Percentiles rank a stretch among this genome's conserved stretches.
Evolutionary conservation across 2,329 filamentous ascomycete genomes (phyloP).

Genomic region (Pseudodiploospora longispora): DNA sequence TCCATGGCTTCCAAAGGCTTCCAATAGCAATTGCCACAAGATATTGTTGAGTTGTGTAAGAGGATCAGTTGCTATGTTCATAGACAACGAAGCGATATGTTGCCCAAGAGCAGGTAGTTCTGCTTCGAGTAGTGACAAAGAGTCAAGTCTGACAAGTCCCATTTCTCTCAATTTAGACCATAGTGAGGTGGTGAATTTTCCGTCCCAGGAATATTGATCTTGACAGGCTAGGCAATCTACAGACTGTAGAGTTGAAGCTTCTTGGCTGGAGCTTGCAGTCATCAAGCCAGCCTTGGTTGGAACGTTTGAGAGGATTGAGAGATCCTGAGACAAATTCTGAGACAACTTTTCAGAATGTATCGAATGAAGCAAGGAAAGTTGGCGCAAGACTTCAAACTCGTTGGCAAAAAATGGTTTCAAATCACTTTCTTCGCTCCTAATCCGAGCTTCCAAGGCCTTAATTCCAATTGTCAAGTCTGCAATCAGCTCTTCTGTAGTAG

Average conservation of each 20-base stretch:
- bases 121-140: conserved; percentile 54
- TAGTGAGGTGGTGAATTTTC: conserved; percentile 35
- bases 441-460: conserved; percentile 38
- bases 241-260: conserved; percentile 35
- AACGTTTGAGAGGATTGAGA: conserved; percentile 37
- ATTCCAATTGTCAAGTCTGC: conserved; percentile 43
- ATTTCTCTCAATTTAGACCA: conserved; percentile 47
- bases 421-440: conserved; percentile 32
- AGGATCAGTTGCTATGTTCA: conserved; percentile 42
- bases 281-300: conserved; percentile 26
- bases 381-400: conserved; percentile 51
- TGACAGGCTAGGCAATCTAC: conserved; percentile 39
- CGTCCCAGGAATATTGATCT: conserved; percentile 30
- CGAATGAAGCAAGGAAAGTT: conserved; percentile 38
- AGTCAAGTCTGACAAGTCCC: conserved; percentile 46
- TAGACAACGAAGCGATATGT: conserved; percentile 42
- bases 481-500: conserved; percentile 39
- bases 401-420: conserved; percentile 42
- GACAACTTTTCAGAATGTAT: conserved; percentile 1
- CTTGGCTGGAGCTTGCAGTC: conserved; percentile 23
- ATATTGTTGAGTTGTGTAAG: conserved; percentile 39
- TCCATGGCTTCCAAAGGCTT: conserved; percentile 33
- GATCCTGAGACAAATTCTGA: conserved; percentile 2
- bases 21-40: conserved; percentile 37
- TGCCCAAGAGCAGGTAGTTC: conserved; percentile 56